Base-by-base conservation (phyloP, 139 green algal genomes). In the Pycnococcus provasolii region DNA sequence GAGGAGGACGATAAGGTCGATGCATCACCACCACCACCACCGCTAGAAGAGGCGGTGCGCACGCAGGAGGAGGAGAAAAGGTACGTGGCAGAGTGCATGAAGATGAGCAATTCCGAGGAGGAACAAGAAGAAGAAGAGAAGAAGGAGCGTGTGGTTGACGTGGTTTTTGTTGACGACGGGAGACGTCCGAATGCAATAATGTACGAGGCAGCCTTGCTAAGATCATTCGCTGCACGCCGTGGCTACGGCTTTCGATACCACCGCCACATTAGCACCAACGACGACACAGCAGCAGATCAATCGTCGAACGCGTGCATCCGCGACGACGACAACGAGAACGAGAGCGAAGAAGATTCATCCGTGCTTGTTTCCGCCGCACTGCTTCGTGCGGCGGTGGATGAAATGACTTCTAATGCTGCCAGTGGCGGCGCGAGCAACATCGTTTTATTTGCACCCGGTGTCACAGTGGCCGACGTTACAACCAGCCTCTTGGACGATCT, bases 261-360 rank as follows among this genome's bases (percentile, higher is more conserved):
- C 9, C 13, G 26, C 1, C 3, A 2, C 57, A 42, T 62, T 41
- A n/a, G 42, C 57, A n/a, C 45, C 3, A n/a, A n/a, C 6, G 8
- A n/a, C 8, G 54, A n/a, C 26, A 9, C 26, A 61, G 6, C 41
- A 61, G 26, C 26, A 61, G 26, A 37, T 41, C 8, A 37, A 61
- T 9, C 26, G 54, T 9, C 11, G 54, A 9, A n/a, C 54, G 42
- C 6, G 41, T 8, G 11, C 54, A n/a, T 45, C 54, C 26, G 11
- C 11, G 54, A 61, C 54, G 54, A 61, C 54, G 54, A 61, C 54
- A 37, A 61, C 54, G 54, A 61, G 2, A 41, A 41, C 8, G 41
- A 26, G 58, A 9, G 58, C 58, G n/a, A 6, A n/a, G 2, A 11
- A 37, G 58, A 39, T n/a, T 11, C 39, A 39, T 53, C 15, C 3